Percentiles rank a stretch among this genome's conserved stretches.
Evolutionary conservation across 1,284 basidiomycete genomes (phyloP).

Genomic region (Leccinum proliferum): DNA sequence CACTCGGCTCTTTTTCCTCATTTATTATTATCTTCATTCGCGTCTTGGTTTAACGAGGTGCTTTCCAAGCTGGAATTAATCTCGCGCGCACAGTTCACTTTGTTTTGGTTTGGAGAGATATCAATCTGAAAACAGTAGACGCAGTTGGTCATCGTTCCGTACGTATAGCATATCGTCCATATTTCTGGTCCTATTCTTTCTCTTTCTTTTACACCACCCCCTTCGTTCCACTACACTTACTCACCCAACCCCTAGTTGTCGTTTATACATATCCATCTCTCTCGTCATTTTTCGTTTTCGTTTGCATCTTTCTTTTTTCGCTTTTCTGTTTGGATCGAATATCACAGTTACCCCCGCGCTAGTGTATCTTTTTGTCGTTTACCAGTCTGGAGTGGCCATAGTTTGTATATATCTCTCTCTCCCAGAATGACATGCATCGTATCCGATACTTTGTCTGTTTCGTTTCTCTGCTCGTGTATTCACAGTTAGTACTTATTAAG

Average conservation of each 20-base stretch:
- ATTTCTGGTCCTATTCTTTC: background rate
- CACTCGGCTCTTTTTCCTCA: background rate
- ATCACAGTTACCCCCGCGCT: conserved; percentile 11
- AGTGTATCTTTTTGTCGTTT: conserved; percentile 18
- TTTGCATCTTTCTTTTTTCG: background rate
- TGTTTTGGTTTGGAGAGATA: conserved; percentile 10
- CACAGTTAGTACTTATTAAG: background rate
- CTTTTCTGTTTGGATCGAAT: conserved; percentile 1
- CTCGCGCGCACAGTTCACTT: conserved; percentile 2
- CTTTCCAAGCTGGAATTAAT: conserved; percentile 3
- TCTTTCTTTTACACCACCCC: conserved; percentile 12
- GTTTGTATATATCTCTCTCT: conserved; percentile 1
- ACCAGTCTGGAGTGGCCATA: conserved; percentile 1
- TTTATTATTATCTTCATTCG: background rate
- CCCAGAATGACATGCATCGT: conserved; percentile 5
- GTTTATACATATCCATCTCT: background rate
- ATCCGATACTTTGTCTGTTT: conserved; percentile 1
- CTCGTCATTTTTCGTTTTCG: background rate
- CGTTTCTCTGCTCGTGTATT: background rate
- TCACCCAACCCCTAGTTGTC: background rate
- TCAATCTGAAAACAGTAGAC: conserved; percentile 6
- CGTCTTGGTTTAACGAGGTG: conserved; percentile 7
- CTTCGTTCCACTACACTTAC: background rate
- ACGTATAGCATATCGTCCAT: conserved; percentile 17
- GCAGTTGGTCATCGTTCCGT: background rate